Evolutionary conservation across 768 basidiomycete species (phyloP).

Genomic region (Termitomyces sp.): DNA sequence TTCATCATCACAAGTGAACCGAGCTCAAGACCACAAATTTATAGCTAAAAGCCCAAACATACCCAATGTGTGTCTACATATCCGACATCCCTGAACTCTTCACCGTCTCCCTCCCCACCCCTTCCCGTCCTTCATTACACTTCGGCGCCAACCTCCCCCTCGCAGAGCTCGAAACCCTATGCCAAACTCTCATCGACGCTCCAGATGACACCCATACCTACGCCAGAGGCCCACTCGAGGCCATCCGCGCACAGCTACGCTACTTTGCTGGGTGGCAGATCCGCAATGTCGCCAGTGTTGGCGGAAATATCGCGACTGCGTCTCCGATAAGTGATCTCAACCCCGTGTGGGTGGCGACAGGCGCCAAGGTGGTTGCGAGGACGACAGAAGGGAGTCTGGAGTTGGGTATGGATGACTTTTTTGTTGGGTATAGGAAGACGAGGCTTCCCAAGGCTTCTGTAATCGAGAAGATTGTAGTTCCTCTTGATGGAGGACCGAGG

Average conservation of each 20-base stretch:
- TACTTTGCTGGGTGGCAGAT: slow-evolving; percentile 14
- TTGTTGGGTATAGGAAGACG: slow-evolving; percentile 13
- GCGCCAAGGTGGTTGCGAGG: slow-evolving; percentile 6
- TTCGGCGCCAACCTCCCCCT: slow-evolving; percentile 15
- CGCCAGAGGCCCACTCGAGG: slow-evolving; percentile 12
- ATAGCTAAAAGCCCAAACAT: slow-evolving; percentile 12
- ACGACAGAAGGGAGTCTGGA: slow-evolving; percentile 1
- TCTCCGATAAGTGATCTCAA: slow-evolving; percentile 16
- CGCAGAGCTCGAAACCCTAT: slow-evolving; percentile 9
- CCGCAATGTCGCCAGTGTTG: slow-evolving; percentile 13
- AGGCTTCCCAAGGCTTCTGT: slow-evolving; percentile 5
- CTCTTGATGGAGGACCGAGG: slow-evolving; percentile 11
- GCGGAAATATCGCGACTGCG: slow-evolving; percentile 13
- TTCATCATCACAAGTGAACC: not conserved
- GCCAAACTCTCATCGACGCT: slow-evolving; percentile 2
- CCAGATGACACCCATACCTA: not conserved
- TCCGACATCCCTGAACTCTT: slow-evolving; percentile 12
- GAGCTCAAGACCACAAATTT: not conserved
- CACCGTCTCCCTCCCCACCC: slow-evolving; percentile 3
- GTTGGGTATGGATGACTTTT: slow-evolving; percentile 14
- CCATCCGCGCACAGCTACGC: slow-evolving; percentile 10
- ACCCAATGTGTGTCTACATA: slow-evolving; percentile 13
- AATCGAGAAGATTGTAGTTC: slow-evolving; percentile 13
- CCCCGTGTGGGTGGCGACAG: slow-evolving; percentile 12
- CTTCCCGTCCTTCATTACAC: not conserved